Conservation (phyloP, 371 early-diverging fungal genomes). For the Massospora cicadina region DNA sequence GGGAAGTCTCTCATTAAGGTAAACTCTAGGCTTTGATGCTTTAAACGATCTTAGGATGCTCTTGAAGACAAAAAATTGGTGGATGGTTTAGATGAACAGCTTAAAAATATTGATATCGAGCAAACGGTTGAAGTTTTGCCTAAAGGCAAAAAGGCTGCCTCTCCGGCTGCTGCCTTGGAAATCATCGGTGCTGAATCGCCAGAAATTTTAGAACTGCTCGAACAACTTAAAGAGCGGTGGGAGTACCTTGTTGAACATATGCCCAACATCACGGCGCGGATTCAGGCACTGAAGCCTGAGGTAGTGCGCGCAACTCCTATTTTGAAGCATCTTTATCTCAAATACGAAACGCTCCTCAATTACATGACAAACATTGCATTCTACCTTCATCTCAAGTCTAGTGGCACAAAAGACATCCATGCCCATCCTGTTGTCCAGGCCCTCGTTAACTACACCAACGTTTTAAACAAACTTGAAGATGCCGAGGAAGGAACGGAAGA, state of each 20-base stretch:
- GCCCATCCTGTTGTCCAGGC: slow-evolving; percentile 72
- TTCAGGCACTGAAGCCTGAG: background rate
- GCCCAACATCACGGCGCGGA: slow-evolving; percentile 17
- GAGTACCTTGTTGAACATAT: slow-evolving; percentile 19
- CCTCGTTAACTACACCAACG: slow-evolving; percentile 45
- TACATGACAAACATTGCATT: slow-evolving; percentile 82
- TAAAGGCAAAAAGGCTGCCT: slow-evolving; percentile 23
- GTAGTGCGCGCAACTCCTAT: background rate
- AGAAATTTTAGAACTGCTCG: slow-evolving; percentile 56
- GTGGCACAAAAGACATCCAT: slow-evolving; percentile 28
- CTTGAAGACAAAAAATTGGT: slow-evolving; percentile 21
- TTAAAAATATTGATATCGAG: slow-evolving; percentile 24
- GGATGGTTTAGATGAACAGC: slow-evolving; percentile 32
- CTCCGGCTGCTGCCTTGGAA: slow-evolving; percentile 42
- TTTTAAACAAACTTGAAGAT: slow-evolving; percentile 47
- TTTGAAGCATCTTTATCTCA: slow-evolving; percentile 13
- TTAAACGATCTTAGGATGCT: slow-evolving; percentile 16
- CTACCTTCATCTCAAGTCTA: slow-evolving; percentile 61
- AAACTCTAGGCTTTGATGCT: background rate
- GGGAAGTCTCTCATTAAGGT: slow-evolving; percentile 6
- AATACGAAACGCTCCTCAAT: slow-evolving; percentile 38
- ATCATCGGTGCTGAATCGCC: slow-evolving; percentile 63
- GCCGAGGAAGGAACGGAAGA: slow-evolving; percentile 26
- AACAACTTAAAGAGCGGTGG: slow-evolving; percentile 47
- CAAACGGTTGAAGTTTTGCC: background rate